Evolutionary conservation across 2,329 filamentous ascomycete genomes (phyloP).

Genomic region (Ceratocystis huliohia): DNA sequence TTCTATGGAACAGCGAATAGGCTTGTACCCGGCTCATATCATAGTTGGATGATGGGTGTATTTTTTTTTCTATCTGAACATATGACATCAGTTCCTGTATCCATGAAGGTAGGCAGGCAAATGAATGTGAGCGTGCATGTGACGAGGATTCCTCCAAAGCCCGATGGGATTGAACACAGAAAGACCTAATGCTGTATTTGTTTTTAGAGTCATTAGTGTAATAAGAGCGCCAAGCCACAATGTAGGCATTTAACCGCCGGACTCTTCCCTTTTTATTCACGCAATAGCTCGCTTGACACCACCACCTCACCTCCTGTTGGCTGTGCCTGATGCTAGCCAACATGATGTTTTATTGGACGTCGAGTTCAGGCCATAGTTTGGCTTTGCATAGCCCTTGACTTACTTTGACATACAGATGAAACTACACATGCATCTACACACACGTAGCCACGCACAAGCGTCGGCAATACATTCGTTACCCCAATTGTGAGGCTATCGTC

Average conservation of each 20-base stretch:
- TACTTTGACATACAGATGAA: background rate
- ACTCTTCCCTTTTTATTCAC: background rate
- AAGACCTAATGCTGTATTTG: background rate
- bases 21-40: slow-evolving; percentile 12
- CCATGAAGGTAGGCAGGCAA: background rate
- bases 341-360: background rate
- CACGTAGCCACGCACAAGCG: background rate
- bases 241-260: background rate
- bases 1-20: background rate
- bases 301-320: too few species aligned
- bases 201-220: background rate
- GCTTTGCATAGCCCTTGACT: background rate
- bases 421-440: background rate
- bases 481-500: background rate
- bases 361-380: background rate
- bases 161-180: too few species aligned
- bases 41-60: slow-evolving; percentile 12
- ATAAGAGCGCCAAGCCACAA: background rate
- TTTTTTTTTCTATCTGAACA: slow-evolving; percentile 10
- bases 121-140: too few species aligned
- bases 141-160: too few species aligned
- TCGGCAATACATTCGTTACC: background rate
- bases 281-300: background rate
- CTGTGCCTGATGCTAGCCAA: background rate
- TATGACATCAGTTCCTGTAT: background rate